Conservation (phyloP, 768 basidiomycete species). For the Galerina sulciceps region DNA sequence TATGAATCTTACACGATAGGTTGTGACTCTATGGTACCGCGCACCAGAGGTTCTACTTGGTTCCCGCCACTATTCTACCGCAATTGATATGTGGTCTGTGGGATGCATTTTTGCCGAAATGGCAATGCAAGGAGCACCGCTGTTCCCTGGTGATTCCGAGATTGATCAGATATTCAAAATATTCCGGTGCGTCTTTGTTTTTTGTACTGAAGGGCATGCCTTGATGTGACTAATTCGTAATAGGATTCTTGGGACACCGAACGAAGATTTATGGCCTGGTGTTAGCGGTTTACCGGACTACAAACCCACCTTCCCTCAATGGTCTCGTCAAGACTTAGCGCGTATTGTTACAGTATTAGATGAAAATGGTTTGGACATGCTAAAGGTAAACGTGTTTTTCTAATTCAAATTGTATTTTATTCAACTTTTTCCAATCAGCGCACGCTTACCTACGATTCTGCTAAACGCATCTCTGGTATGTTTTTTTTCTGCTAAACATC, state of each 20-base stretch:
- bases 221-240: neutral
- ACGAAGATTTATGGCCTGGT: constrained; percentile 91
- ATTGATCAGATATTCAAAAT: constrained; percentile 99
- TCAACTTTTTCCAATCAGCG: constrained; percentile 40
- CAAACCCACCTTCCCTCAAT: constrained; percentile 96
- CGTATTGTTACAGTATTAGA: constrained; percentile 74
- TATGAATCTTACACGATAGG: constrained; percentile 50
- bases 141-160: constrained; percentile 99
- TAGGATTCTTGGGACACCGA: constrained; percentile 94
- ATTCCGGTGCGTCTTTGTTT: constrained; percentile 70
- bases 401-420: neutral
- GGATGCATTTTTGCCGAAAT: constrained; percentile 99
- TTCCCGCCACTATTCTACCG: constrained; percentile 94
- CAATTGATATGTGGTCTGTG: constrained; percentile 99
- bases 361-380: constrained; percentile 76
- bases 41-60: constrained; percentile 97
- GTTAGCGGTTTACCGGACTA: constrained; percentile 90
- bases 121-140: constrained; percentile 86
- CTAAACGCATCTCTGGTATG: constrained; percentile 90
- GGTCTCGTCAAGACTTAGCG: constrained; percentile 78
- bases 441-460: constrained; percentile 85
- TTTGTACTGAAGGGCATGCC: neutral
- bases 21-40: constrained; percentile 99
- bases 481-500: constrained; percentile 2
- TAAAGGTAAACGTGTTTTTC: constrained; percentile 51